Evolutionary conservation across 805 yeast species (phyloP), one percentile per base, ranked within the genome.

Genomic region (Ogataea henricii): DNA sequence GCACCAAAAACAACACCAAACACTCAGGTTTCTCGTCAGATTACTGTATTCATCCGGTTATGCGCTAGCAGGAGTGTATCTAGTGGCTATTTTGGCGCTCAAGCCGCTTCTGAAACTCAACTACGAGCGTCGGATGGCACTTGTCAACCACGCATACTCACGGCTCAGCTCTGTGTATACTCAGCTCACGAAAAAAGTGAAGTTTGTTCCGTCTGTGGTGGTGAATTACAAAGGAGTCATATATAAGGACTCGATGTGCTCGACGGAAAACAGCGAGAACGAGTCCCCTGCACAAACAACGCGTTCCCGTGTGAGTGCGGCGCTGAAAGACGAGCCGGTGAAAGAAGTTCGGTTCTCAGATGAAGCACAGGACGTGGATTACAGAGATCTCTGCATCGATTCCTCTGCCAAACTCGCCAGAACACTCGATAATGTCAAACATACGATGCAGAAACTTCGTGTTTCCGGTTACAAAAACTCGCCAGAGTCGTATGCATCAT

Each of bases 21-120:
- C 71, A 3, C 37, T 69, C 23, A 47, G 60, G 10, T 66, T 53
- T 48, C 46, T 69, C 23, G 51, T 60, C 12, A 53, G 55, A 17
- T 52, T 73, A 5, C 59, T 74, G 0, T 64, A 71, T 46, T 55
- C 58, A 13, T 69, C 77, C 4, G 74, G 75, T 0, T 58, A 66
- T 21, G 53, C 60, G 0, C 43, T 72, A 6, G 52, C 69, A 1
- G 46, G 61, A 0, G 50, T 69, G 1, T 71, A 67, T 46, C 37
- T 63, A 4, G 13, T 69, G 1, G 65, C 68, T 7, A 60, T 71
- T 13, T 52, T 69, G 6, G 55, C 67, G 3, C 40, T 78, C 10
- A 70, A 69, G 44, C 83, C 83, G 2, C 51, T 69, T 17, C 42
- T 78, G 5, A 64, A 66, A 13, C 44, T 64, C 4, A 72, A 70